Evolutionary conservation across 129 eudicot genomes (phyloP).

Genomic region (Artemisia tridentata): DNA sequence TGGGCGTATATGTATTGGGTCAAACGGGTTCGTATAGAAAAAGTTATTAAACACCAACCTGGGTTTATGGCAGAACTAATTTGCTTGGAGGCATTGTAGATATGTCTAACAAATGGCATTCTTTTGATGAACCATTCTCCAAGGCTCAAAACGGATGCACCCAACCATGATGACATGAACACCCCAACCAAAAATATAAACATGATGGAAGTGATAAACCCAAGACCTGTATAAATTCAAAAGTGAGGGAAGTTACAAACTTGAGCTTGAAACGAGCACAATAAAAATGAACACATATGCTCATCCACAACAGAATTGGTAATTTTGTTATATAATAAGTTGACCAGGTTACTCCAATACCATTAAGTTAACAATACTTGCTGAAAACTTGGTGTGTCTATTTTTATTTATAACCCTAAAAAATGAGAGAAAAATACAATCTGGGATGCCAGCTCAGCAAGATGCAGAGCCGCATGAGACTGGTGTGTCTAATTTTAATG

Average conservation of each 20-base stretch:
- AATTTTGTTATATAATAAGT: too few relatives aligned
- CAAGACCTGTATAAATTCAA: constrained; percentile 51
- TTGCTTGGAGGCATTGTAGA: constrained; percentile 81
- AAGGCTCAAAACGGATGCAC: constrained; percentile 74
- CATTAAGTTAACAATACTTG: too few relatives aligned
- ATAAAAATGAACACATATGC: background rate
- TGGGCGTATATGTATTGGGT: too few relatives aligned
- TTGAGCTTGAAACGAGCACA: background rate
- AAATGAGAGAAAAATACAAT: too few relatives aligned
- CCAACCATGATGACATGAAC: constrained; percentile 93
- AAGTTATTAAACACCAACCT: constrained; percentile 35
- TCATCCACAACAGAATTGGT: too few relatives aligned
- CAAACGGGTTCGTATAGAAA: too few relatives aligned
- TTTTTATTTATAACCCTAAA: too few relatives aligned
- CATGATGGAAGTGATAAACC: constrained; percentile 72
- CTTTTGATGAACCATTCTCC: constrained; percentile 87
- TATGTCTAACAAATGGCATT: constrained; percentile 86
- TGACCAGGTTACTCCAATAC: too few relatives aligned
- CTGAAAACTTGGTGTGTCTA: too few relatives aligned
- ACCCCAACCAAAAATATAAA: constrained; percentile 84
- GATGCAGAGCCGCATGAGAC: too few relatives aligned
- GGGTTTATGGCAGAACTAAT: constrained; percentile 87
- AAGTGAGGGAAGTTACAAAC: constrained; percentile 4
- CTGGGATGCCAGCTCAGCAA: too few relatives aligned
- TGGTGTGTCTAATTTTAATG: too few relatives aligned